phyloP scores from a whole-genome alignment of 1,139 yeast genomes.

The Geotrichum histeridarum region DNA sequence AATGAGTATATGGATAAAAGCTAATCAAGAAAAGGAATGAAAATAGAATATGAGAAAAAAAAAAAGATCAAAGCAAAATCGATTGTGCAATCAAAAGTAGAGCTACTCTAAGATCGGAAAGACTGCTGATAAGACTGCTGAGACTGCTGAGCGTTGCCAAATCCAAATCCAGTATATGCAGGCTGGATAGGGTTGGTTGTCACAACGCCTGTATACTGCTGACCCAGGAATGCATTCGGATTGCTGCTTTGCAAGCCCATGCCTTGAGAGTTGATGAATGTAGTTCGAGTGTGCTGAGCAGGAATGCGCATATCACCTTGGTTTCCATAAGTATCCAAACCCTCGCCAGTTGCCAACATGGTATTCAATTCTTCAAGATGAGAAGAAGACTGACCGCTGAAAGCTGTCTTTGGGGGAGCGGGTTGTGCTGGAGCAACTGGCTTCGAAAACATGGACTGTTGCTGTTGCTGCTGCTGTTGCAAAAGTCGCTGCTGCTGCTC shows the following conservation, averaged over 20 bases:
- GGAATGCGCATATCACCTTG: conserved; percentile 86
- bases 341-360: conserved; percentile 80
- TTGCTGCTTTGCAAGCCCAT: conserved; percentile 53
- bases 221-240: conserved; percentile 57
- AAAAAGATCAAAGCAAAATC: neutral
- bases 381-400: conserved; percentile 26
- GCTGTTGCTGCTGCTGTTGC: conserved; percentile 34
- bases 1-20: too few relatives aligned
- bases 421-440: conserved; percentile 19
- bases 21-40: too few relatives aligned
- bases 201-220: conserved; percentile 73
- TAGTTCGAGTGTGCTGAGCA: conserved; percentile 84
- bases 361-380: conserved; percentile 69
- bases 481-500: conserved; percentile 36
- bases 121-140: conserved; percentile 33
- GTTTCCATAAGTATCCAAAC: conserved; percentile 93
- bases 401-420: conserved; percentile 7
- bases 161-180: conserved; percentile 86
- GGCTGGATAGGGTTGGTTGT: conserved; percentile 53
- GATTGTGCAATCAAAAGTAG: neutral
- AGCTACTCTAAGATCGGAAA: conserved; percentile 21
- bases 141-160: conserved; percentile 60
- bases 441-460: conserved; percentile 27
- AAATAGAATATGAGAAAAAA: neutral
- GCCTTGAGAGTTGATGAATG: conserved; percentile 80